Base-by-base conservation (phyloP, 1,139 yeast species). In the Hanseniaspora uvarum region DNA sequence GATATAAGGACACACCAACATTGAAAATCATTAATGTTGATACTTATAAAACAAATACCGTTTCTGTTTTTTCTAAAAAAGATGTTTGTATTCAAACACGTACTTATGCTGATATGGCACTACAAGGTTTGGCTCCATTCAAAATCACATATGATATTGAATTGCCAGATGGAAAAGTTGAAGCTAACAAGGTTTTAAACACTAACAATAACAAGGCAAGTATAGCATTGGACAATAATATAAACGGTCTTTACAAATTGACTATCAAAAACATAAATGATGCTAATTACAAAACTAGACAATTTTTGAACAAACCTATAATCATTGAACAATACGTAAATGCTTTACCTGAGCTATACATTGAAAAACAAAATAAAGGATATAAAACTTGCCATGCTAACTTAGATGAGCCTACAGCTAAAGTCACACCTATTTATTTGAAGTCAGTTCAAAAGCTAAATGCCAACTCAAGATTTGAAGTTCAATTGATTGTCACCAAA, bases 61-160 rank as follows among this genome's bases (percentile, higher is more conserved):
- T 60, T 1, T 14, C 28, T 19, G 5, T 39, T 6, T 59, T 64
- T 19, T 67, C 64, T 45, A 63, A 64, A 16, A 66, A 72, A 34
- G 63, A 68, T 24, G 72, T 77, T 7, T 78, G 83, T 59, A 78
- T 76, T 59, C 72, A 70, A 38, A 72, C 69, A 36, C 79, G 75
- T 54, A 77, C 73, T 56, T 69, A 73, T 1, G 66, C 81, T 36
- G 83, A 77, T 53, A 61, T 81, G 31, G 65, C 70, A 2, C 67
- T 80, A 21, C 63, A 69, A 46, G 96, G 96, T 0, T 70, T 77
- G 4, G 74, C 84, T 0, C 96, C 97, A 31, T 88, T 87, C 61
- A 69, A 78, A 10, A 71, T 89, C 39, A 80, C 79, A 53, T 89
- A 88, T 63, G 80, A 80, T 38, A 71, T 86, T 28, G 70, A 70